A percentile compares a stretch with the other conserved stretches of the same genome.
phyloP scores from a whole-genome alignment of 1,284 basidiomycete genomes.

The Microbotryum intermedium region DNA sequence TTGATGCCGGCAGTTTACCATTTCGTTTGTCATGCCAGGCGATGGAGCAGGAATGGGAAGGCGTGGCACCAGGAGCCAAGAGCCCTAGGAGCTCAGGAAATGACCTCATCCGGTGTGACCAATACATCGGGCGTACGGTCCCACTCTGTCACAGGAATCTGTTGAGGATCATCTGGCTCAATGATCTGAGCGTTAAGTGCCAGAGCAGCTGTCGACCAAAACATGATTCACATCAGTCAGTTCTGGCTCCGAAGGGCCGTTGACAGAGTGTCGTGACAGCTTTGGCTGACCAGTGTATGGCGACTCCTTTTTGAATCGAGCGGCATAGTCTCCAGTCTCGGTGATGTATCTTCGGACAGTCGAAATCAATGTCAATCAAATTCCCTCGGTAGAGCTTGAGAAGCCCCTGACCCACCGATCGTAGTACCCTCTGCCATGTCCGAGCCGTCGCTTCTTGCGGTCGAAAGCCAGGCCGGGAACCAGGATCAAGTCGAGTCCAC shows the following conservation, averaged over 20 bases:
- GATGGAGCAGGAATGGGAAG: too few relatives aligned
- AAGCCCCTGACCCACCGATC: constrained; percentile 33
- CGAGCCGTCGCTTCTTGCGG: constrained; percentile 35
- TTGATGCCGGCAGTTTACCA: too few relatives aligned
- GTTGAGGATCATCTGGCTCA: constrained; percentile 9
- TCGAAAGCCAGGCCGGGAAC: constrained; percentile 42
- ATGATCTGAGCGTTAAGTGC: constrained; percentile 3
- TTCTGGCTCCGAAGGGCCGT: not conserved
- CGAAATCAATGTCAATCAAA: constrained; percentile 29
- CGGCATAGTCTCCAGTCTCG: not conserved
- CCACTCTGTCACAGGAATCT: constrained; percentile 1
- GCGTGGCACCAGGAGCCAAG: too few relatives aligned
- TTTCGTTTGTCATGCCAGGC: too few relatives aligned
- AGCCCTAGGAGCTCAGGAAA: not conserved
- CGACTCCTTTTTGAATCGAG: not conserved
- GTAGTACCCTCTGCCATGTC: constrained; percentile 43
- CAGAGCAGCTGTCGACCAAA: not conserved
- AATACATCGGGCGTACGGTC: not conserved
- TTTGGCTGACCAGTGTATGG: not conserved
- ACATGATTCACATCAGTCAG: not conserved
- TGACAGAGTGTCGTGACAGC: not conserved
- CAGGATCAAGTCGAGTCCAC: constrained; percentile 41
- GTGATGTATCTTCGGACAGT: constrained; percentile 9
- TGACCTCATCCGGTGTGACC: not conserved
- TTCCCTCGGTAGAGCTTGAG: constrained; percentile 22